Evolutionary conservation across 208 protist species (phyloP), one percentile per base, ranked within the genome.

Genomic region (Crithidia expoeki): DNA sequence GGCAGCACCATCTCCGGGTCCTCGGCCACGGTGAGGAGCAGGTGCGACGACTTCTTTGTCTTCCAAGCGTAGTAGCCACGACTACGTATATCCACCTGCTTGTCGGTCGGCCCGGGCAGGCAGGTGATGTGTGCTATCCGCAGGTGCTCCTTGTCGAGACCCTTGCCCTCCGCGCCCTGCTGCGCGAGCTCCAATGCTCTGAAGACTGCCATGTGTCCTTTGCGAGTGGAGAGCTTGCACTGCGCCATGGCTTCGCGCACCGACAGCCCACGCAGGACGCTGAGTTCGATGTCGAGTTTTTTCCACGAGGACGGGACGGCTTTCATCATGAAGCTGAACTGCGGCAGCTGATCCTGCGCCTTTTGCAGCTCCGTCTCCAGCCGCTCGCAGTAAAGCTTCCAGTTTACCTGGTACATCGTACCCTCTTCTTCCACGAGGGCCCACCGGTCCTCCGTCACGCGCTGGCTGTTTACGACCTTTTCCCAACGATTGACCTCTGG

Each of bases 51-150:
- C 63, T 88, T 88, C 68, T 97, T 97, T 49, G 89, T 97, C 72
- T 95, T 95, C 90, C 92, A 97, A 0, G 89, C 53, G 75, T 95
- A 95, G 75, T 95, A 95, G 40, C 92, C 92, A 17, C 83, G 72
- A 58, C 86, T 93, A 42, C 90, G 84, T 60, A 97, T 93, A 58
- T 97, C 92, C 30, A 97, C 86, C 58, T 97, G 92, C 72, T 95
- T 95, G 64, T 97, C 92, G 4, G 88, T 94, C n/a, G 88, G 89
- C 3, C 90, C 92, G 21, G 84, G 89, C 59, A 84, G 74, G 74
- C 92, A 97, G 14, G 86, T 90, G 58, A 95, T 92, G 68, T 89
- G 79, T 30, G 86, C 88, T 34, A 97, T 88, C 40, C 92, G 92
- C 21, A 97, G 84, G 34, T 82, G 80, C 56, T 97, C 89, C 69